A percentile compares a stretch with the other conserved stretches of the same genome.
Evolutionary conservation across 495 filamentous ascomycete genomes (phyloP).

Genomic region (Aspergillus homomorphus): DNA sequence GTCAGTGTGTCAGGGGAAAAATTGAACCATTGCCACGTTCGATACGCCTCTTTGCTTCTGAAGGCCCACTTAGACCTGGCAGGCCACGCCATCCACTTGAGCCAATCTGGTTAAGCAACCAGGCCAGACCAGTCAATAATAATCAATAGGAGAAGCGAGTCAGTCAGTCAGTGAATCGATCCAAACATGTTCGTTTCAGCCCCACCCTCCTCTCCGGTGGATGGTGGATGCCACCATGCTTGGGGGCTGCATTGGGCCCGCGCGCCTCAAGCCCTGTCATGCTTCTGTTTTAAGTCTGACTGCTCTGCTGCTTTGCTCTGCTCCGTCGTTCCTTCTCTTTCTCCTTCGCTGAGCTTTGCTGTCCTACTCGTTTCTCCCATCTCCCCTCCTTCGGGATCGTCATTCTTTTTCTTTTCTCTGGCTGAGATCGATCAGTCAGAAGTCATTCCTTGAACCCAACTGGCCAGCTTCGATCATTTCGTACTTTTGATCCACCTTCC

Average conservation of each 20-base stretch:
- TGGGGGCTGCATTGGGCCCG: background rate
- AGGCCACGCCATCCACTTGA: background rate
- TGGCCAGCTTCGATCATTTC: background rate
- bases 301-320: background rate
- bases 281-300: too few species aligned
- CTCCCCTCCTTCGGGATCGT: background rate
- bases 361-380: background rate
- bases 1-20: background rate
- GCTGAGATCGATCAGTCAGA: background rate
- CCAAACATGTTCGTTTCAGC: background rate
- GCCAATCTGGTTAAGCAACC: background rate
- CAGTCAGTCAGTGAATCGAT: too few species aligned
- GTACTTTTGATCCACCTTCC: background rate
- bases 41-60: background rate
- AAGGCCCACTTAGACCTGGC: background rate
- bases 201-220: too few species aligned
- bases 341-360: background rate
- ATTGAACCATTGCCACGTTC: background rate
- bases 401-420: background rate
- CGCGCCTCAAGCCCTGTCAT: background rate
- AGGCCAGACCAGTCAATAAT: background rate
- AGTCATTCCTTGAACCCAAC: background rate
- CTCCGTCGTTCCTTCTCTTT: background rate
- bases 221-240: too few species aligned
- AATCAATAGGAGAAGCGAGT: background rate